Evolutionary conservation across 495 filamentous ascomycete genomes (phyloP).

Genomic region (Annulohypoxylon bovei): DNA sequence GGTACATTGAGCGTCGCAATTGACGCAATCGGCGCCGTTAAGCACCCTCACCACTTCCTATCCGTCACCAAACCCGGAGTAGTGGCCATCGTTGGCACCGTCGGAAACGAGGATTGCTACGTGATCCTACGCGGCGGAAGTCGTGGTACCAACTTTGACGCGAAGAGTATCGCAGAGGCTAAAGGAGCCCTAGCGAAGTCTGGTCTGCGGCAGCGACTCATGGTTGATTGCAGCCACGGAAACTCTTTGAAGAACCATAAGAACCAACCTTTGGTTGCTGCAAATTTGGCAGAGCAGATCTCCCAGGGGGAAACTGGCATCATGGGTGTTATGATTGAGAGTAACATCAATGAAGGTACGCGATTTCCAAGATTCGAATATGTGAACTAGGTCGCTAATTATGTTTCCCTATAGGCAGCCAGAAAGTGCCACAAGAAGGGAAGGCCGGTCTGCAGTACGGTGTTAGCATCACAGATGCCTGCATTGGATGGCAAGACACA

Average conservation of each 20-base stretch:
- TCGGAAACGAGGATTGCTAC: slow-evolving; percentile 98
- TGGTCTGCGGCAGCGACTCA: slow-evolving; percentile 77
- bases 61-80: slow-evolving; percentile 98
- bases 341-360: slow-evolving; percentile 90
- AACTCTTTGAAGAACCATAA: slow-evolving; percentile 97
- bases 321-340: slow-evolving; percentile 99
- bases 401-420: slow-evolving; percentile 67
- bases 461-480: slow-evolving; percentile 97
- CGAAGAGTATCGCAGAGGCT: slow-evolving; percentile 78
- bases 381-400: background rate
- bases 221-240: slow-evolving; percentile 98
- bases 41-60: slow-evolving; percentile 95
- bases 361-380: slow-evolving; percentile 7
- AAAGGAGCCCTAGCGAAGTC: slow-evolving; percentile 74
- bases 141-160: slow-evolving; percentile 93
- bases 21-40: slow-evolving; percentile 95
- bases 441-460: slow-evolving; percentile 91
- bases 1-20: slow-evolving; percentile 89
- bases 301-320: slow-evolving; percentile 84
- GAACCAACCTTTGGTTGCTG: slow-evolving; percentile 96
- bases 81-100: slow-evolving; percentile 93
- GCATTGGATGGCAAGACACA: slow-evolving; percentile 96
- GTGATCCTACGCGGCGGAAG: slow-evolving; percentile 96
- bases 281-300: slow-evolving; percentile 83
- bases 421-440: slow-evolving; percentile 92